Base-by-base conservation (phyloP, 441 rosid genomes). In the Erodium moschatum region DNA sequence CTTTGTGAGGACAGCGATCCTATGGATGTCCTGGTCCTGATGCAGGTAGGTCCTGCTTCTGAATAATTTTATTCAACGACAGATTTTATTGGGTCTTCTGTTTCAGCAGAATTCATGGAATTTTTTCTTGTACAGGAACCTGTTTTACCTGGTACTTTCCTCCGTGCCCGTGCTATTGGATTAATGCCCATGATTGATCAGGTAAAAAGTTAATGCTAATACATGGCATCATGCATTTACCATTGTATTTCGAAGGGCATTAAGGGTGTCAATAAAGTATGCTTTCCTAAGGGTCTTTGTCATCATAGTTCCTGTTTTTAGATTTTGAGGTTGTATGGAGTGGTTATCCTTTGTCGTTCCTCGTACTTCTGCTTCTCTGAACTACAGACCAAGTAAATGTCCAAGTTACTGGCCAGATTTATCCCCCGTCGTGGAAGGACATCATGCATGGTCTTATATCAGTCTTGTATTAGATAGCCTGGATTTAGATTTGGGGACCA, bases 131-230 rank as follows among this genome's bases (percentile, higher is more conserved):
- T 50, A 31, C 64, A 94, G 99, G 97, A 94, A 83, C 99, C 96
- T 56, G 87, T 91, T 76, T 78, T 87, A 68, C 89, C 97, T 24
- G 99, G 97, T 72, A 73, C 92, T 15, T 91, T 88, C 83, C 97
- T 91, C 35, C 97, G 96, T 73, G 96, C 97, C 21, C 92, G 94
- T 76, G 99, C 97, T 67, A 89, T 94, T 78, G 99, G 99, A 50
- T 73, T 94, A 73, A 94, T 94, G 99, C 99, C 97, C 46, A 88
- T 94, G 97, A 81, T 94, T 73, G 99, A 94, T 76, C 95, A 88
- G 84, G 91, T 88, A 73, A 56, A 56, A 8, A n/a, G 15, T 1
- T 2, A 52, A 18, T 52, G 20, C 15, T 48, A 48, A n/a, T 48
- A 11, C 56, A 12, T 48, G 1, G 16, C 4, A 48, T 48, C 56